A percentile compares a stretch with the other conserved stretches of the same genome.
phyloP scores from a whole-genome alignment of 2,329 filamentous ascomycete species.

The Thelonectria discophora region DNA sequence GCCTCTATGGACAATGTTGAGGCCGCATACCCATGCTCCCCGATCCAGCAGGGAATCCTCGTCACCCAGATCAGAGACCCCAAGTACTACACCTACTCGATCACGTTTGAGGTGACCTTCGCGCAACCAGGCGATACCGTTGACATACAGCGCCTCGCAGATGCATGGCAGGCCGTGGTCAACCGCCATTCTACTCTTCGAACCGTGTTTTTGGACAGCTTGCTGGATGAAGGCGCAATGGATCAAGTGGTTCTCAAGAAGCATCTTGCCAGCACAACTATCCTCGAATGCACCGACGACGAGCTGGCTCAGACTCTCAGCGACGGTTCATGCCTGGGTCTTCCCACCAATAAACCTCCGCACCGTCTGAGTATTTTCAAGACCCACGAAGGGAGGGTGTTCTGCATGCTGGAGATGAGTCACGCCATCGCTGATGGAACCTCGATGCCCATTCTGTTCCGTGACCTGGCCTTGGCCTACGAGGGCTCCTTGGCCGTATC shows the following conservation, averaged over 20 bases:
- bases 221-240: slow-evolving; percentile 20
- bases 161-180: slow-evolving; percentile 35
- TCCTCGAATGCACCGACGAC: slow-evolving; percentile 6
- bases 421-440: slow-evolving; percentile 35
- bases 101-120: slow-evolving; percentile 23
- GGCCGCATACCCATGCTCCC: slow-evolving; percentile 9
- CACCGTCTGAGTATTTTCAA: slow-evolving; percentile 31
- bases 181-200: slow-evolving; percentile 36
- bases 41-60: slow-evolving; percentile 16
- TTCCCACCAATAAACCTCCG: slow-evolving; percentile 5
- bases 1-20: neutral
- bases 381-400: neutral
- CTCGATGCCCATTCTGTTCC: slow-evolving; percentile 33
- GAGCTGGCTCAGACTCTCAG: neutral
- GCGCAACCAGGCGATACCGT: neutral
- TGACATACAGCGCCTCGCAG: slow-evolving; percentile 14
- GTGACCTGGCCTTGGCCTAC: slow-evolving; percentile 30
- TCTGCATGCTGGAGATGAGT: slow-evolving; percentile 34
- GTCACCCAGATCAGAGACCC: slow-evolving; percentile 10
- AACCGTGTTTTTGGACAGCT: slow-evolving; percentile 32
- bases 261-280: neutral
- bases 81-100: slow-evolving; percentile 33
- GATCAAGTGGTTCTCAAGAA: slow-evolving; percentile 36
- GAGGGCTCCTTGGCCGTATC: slow-evolving; percentile 7
- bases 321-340: neutral